These are phyloP conservation scores for Tylopilus plumbeoviolaceoides DNA, from an alignment of 768 basidiomycete species.

Conservation along the genomic window DNA sequence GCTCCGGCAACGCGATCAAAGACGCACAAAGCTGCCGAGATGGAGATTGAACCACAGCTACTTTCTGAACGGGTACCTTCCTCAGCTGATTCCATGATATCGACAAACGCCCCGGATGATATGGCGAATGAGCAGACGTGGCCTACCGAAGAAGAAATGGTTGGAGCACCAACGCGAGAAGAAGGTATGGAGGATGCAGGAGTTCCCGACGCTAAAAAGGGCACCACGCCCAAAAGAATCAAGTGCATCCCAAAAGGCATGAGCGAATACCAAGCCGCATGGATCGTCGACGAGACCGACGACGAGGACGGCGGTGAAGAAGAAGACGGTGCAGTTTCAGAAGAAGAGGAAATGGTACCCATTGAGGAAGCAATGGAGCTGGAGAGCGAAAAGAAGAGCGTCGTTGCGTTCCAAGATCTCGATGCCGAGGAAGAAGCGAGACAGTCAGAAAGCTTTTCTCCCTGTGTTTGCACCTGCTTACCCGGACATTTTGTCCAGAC, in stretches of 20 bases:
- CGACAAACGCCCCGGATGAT: conserved; percentile 84
- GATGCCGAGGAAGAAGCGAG: conserved; percentile 80
- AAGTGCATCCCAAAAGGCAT: conserved; percentile 90
- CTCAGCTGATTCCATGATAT: conserved; percentile 80
- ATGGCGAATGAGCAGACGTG: conserved; percentile 96
- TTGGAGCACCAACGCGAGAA: conserved; percentile 28
- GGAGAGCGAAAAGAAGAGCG: conserved; percentile 51
- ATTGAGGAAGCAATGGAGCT: conserved; percentile 51
- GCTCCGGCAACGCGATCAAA: conserved; percentile 43
- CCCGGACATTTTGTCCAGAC: conserved; percentile 36
- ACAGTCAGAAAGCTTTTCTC: conserved; percentile 55
- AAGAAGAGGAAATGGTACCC: conserved; percentile 64
- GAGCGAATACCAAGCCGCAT: conserved; percentile 95
- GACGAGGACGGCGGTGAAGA: conserved; percentile 51
- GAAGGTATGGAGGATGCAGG: conserved; percentile 16
- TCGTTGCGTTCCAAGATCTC: conserved; percentile 68
- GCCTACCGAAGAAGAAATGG: conserved; percentile 97
- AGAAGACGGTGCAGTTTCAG: conserved; percentile 34
- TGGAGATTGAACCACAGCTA: conserved; percentile 65
- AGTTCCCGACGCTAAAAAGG: conserved; percentile 61
- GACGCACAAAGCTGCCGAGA: conserved; percentile 36
- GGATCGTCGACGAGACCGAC: conserved; percentile 86
- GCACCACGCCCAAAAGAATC: conserved; percentile 78
- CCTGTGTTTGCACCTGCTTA: background rate
- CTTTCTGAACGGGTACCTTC: conserved; percentile 58